Percentiles rank a stretch among this genome's conserved stretches.
Evolutionary conservation across 768 basidiomycete species (phyloP).

Genomic region (Kwoniella sp.): DNA sequence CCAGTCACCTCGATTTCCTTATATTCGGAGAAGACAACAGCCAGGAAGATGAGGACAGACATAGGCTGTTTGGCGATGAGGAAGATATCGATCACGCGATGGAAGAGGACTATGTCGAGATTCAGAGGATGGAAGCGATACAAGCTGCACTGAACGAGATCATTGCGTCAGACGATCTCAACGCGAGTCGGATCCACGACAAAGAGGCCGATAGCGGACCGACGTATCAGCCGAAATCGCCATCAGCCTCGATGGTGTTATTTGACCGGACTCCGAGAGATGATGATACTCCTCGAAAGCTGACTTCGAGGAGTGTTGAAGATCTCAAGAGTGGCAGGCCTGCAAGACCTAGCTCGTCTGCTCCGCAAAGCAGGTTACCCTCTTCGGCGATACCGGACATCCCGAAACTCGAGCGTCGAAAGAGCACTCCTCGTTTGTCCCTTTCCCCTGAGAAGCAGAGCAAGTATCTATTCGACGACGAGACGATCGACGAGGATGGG

Average conservation of each 20-base stretch:
- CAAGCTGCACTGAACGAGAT: conserved; percentile 95
- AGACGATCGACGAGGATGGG: conserved; percentile 57
- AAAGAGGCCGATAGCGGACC: background rate
- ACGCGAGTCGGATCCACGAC: conserved; percentile 8
- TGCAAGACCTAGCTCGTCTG: conserved; percentile 1
- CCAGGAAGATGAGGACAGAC: conserved; percentile 6
- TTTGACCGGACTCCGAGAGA: background rate
- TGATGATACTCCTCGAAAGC: conserved; percentile 6
- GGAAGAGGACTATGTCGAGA: conserved; percentile 66
- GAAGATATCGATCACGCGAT: conserved; percentile 58
- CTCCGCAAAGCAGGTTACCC: conserved; percentile 18
- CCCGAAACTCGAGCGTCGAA: background rate
- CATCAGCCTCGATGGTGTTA: conserved; percentile 33
- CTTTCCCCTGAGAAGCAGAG: conserved; percentile 3
- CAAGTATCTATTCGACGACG: conserved; percentile 58
- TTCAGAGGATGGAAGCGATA: conserved; percentile 90
- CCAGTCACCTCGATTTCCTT: conserved; percentile 45
- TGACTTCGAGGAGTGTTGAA: conserved; percentile 38
- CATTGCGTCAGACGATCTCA: conserved; percentile 74
- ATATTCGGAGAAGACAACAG: conserved; percentile 23
- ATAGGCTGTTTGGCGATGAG: conserved; percentile 79
- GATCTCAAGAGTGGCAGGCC: conserved; percentile 22
- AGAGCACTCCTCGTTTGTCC: conserved; percentile 9
- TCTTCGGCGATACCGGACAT: conserved; percentile 11
- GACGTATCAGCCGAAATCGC: conserved; percentile 13